Evolutionary conservation across 23 red algal species (phyloP).

Genomic region (Gracilariopsis chorda): DNA sequence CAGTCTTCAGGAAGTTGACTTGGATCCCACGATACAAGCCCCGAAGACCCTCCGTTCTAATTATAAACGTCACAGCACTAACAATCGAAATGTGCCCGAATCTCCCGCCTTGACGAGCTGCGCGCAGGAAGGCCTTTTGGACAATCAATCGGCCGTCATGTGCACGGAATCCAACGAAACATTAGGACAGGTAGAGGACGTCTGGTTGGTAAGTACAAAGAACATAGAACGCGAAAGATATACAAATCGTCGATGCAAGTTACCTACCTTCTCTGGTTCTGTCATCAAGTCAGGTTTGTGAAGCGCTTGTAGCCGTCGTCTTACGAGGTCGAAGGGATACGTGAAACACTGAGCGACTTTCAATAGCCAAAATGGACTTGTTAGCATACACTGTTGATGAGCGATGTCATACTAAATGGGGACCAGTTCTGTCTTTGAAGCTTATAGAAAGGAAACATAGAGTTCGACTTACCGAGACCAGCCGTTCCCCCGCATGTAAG

Average conservation of each 20-base stretch:
- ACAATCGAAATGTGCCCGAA: slow-evolving; percentile 56
- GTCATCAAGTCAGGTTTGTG: slow-evolving; percentile 64
- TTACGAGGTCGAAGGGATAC: slow-evolving; percentile 88
- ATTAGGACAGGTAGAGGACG: too few relatives aligned
- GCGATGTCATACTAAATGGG: neutral
- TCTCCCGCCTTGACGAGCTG: neutral
- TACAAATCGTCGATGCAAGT: neutral
- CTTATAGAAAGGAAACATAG: neutral
- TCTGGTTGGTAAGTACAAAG: neutral
- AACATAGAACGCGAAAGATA: neutral
- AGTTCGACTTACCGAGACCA: slow-evolving; percentile 51
- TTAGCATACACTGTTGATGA: neutral
- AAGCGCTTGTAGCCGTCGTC: slow-evolving; percentile 78
- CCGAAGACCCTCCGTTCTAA: slow-evolving; percentile 76
- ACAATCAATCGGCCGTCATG: neutral
- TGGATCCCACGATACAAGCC: slow-evolving; percentile 86
- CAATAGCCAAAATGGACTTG: neutral
- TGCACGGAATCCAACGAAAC: too few relatives aligned
- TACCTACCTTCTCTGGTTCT: slow-evolving; percentile 43
- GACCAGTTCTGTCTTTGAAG: neutral
- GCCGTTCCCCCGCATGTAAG: slow-evolving; percentile 81
- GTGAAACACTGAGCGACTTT: slow-evolving; percentile 76
- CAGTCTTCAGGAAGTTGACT: slow-evolving; percentile 92
- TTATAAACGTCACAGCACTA: slow-evolving; percentile 63
- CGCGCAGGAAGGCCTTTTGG: slow-evolving; percentile 36